A percentile compares a stretch with the other conserved stretches of the same genome.
phyloP scores from a whole-genome alignment of 257 asterid genomes.

The Fraxinus pennsylvanica region DNA sequence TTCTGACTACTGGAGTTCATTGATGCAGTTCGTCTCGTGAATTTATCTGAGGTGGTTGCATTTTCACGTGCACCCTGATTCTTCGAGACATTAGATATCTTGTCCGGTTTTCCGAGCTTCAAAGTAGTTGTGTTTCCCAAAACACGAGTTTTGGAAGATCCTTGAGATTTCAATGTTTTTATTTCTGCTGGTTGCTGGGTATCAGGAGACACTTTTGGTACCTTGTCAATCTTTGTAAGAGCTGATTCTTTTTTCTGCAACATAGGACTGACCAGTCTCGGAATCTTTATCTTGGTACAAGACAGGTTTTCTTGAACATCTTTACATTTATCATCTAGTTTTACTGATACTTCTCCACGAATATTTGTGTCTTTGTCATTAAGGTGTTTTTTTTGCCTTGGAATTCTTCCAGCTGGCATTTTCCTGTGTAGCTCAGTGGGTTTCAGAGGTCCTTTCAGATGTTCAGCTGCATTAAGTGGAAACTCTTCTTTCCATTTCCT shows the following conservation, averaged over 20 bases:
- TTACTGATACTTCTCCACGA: constrained; percentile 19
- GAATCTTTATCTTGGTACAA: constrained; percentile 29
- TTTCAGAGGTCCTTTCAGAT: constrained; percentile 24
- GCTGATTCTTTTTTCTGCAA: constrained; percentile 39
- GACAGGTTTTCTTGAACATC: constrained; percentile 27
- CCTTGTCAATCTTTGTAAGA: constrained; percentile 33
- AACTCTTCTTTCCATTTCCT: constrained; percentile 31
- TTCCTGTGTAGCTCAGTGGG: constrained; percentile 27
- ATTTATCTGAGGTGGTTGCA: constrained; percentile 22
- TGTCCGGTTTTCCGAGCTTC: constrained; percentile 34
- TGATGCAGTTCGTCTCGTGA: constrained; percentile 10
- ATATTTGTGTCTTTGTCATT: constrained; percentile 28
- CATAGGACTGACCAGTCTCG: constrained; percentile 34
- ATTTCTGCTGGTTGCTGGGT: constrained; percentile 31
- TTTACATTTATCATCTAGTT: constrained; percentile 26
- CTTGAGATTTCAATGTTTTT: constrained; percentile 28
- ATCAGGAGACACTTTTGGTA: constrained; percentile 28
- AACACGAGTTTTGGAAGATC: constrained; percentile 25
- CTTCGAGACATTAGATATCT: constrained; percentile 36
- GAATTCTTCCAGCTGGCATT: constrained; percentile 25
- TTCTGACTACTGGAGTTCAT: constrained; percentile 25
- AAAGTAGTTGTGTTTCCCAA: constrained; percentile 23
- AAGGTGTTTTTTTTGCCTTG: constrained; percentile 21
- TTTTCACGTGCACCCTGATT: constrained; percentile 27
- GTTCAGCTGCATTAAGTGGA: constrained; percentile 24